Conservation (phyloP, 1,284 basidiomycete species). For the Volvariella surrecta region DNA sequence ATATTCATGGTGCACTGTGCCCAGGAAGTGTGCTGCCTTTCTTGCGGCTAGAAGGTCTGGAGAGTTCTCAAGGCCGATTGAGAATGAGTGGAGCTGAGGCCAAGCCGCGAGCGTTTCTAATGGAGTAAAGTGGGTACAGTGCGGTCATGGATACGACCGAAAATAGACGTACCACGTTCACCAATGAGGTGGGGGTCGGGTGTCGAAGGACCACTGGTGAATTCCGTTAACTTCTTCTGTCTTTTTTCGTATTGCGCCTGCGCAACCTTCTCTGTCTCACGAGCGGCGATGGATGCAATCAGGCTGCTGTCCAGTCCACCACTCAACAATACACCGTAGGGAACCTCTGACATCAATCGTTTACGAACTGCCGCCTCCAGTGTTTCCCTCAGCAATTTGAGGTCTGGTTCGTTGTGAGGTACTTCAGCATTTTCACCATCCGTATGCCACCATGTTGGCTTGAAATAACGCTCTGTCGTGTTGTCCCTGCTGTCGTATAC, state of each 20-base stretch:
- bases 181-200: slow-evolving; percentile 36
- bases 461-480: slow-evolving; percentile 76
- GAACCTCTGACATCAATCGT: slow-evolving; percentile 97
- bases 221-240: slow-evolving; percentile 48
- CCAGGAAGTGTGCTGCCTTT: slow-evolving; percentile 90
- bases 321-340: slow-evolving; percentile 93
- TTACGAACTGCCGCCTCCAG: slow-evolving; percentile 94
- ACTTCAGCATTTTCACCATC: slow-evolving; percentile 57
- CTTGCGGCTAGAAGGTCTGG: slow-evolving; percentile 93
- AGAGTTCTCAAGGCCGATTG: slow-evolving; percentile 92
- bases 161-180: slow-evolving; percentile 41
- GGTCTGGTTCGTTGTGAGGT: slow-evolving; percentile 63
- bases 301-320: slow-evolving; percentile 96
- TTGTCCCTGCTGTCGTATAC: slow-evolving; percentile 81
- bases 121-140: slow-evolving; percentile 8
- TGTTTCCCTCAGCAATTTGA: slow-evolving; percentile 68
- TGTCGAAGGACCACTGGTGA: slow-evolving; percentile 47
- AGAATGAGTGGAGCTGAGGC: slow-evolving; percentile 98
- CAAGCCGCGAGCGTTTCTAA: slow-evolving; percentile 75
- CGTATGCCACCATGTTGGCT: slow-evolving; percentile 80
- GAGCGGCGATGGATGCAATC: slow-evolving; percentile 93
- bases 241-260: slow-evolving; percentile 69
- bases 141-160: slow-evolving; percentile 2
- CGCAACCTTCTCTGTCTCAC: slow-evolving; percentile 92
- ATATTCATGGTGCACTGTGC: slow-evolving; percentile 96